Percentiles rank a stretch among this genome's conserved stretches.
These are phyloP conservation scores for Neodidymelliopsis sp. DNA, from an alignment of 2,329 filamentous ascomycete species.

Conservation along the genomic window DNA sequence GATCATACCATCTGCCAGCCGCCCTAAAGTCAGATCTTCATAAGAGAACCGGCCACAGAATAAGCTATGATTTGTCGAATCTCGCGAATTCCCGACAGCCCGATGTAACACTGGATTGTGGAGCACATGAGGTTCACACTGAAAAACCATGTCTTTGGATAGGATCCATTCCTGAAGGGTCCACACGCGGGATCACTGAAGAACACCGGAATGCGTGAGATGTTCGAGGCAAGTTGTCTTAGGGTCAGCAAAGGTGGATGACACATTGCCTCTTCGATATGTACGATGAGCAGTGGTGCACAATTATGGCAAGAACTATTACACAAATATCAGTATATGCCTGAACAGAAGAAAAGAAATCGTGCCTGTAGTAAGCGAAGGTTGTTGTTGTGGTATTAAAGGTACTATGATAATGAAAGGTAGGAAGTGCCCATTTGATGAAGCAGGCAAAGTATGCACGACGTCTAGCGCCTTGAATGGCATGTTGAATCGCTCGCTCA, in stretches of 20 bases:
- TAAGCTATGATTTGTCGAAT: no score
- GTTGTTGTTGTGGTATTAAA: conserved; percentile 9
- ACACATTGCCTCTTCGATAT: background rate
- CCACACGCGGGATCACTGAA: background rate
- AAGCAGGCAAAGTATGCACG: conserved; percentile 14
- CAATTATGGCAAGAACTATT: background rate
- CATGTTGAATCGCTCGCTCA: conserved; percentile 20
- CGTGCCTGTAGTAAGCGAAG: background rate
- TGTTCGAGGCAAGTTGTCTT: no score
- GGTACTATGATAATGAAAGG: background rate
- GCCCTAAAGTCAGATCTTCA: background rate
- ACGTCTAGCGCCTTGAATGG: conserved; percentile 11
- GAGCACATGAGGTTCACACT: background rate
- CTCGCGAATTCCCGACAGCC: background rate
- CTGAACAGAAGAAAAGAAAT: background rate
- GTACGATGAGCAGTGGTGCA: no score
- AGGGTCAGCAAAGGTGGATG: no score
- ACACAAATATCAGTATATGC: background rate
- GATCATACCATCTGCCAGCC: background rate
- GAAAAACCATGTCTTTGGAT: background rate
- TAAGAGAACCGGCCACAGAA: no score
- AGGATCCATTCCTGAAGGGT: background rate
- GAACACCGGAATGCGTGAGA: background rate
- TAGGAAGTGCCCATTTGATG: conserved; percentile 7
- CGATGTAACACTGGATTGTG: background rate